These are phyloP conservation scores for Mycosphaerella sp. DNA, from an alignment of 2,329 filamentous ascomycete species.

Conservation along the genomic window DNA sequence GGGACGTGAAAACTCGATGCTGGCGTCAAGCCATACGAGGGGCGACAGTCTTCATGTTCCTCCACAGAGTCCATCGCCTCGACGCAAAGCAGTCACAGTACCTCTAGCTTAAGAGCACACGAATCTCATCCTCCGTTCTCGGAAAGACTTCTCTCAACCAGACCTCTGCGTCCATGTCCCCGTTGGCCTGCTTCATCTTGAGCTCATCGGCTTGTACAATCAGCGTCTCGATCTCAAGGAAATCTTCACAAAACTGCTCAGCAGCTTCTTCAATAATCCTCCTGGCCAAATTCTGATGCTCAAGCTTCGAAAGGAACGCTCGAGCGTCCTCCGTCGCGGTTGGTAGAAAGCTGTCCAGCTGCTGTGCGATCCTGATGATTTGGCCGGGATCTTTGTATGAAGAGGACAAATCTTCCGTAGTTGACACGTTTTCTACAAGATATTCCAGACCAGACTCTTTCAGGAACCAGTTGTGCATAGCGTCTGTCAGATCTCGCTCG, in stretches of 20 bases:
- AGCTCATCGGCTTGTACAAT: slow-evolving; percentile 54
- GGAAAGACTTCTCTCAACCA: slow-evolving; percentile 53
- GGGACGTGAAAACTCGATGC: too few relatives aligned
- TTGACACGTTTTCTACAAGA: slow-evolving; percentile 34
- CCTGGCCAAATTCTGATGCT: slow-evolving; percentile 64
- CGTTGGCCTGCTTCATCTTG: slow-evolving; percentile 32
- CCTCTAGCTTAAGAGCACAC: slow-evolving; percentile 52
- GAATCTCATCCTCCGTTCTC: slow-evolving; percentile 58
- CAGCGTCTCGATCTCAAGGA: slow-evolving; percentile 61
- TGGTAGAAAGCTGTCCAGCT: slow-evolving; percentile 82
- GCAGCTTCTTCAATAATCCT: slow-evolving; percentile 77
- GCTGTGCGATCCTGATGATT: slow-evolving; percentile 64
- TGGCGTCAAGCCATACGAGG: background rate
- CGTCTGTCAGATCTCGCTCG: slow-evolving; percentile 48
- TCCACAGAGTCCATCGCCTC: background rate
- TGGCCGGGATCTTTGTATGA: slow-evolving; percentile 29
- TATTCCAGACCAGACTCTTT: slow-evolving; percentile 62
- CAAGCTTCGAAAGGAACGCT: slow-evolving; percentile 68
- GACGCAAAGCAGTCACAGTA: too few relatives aligned
- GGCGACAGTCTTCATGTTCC: background rate
- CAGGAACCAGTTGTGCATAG: slow-evolving; percentile 61
- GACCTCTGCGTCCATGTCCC: slow-evolving; percentile 34
- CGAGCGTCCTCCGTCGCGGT: slow-evolving; percentile 89
- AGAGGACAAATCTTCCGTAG: slow-evolving; percentile 21
- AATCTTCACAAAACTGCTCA: slow-evolving; percentile 76